Conservation (phyloP, 2,329 filamentous ascomycete genomes). For the Orbilia javanica region DNA sequence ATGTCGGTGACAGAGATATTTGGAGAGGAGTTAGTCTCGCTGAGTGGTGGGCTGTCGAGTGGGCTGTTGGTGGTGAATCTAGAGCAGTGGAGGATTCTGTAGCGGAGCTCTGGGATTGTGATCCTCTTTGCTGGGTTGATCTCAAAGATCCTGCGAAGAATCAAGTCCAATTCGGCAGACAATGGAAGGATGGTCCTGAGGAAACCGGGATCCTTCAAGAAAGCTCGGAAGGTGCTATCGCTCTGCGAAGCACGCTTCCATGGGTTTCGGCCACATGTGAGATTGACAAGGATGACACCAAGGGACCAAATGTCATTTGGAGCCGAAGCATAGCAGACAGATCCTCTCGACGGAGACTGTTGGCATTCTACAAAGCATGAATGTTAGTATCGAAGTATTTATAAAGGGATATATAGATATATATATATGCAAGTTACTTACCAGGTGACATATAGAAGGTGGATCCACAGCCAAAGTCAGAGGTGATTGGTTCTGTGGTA, state of each 20-base stretch:
- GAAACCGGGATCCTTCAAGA: slow-evolving; percentile 85
- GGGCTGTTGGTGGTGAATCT: slow-evolving; percentile 73
- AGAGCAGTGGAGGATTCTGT: slow-evolving; percentile 80
- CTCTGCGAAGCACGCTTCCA: slow-evolving; percentile 97
- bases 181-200: slow-evolving; percentile 92
- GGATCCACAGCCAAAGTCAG: slow-evolving; percentile 96
- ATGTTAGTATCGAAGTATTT: slow-evolving; percentile 1
- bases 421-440: slow-evolving; percentile 69
- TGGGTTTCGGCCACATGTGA: slow-evolving; percentile 97
- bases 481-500: slow-evolving; percentile 83
- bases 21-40: slow-evolving; percentile 60
- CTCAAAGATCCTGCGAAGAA: slow-evolving; percentile 88
- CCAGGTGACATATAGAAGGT: slow-evolving; percentile 99
- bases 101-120: slow-evolving; percentile 81
- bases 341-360: slow-evolving; percentile 77
- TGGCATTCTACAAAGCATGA: slow-evolving; percentile 79
- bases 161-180: slow-evolving; percentile 87
- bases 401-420: slow-evolving; percentile 60
- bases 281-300: slow-evolving; percentile 97
- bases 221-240: slow-evolving; percentile 95
- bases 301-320: slow-evolving; percentile 98
- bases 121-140: slow-evolving; percentile 85
- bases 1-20: slow-evolving; percentile 60
- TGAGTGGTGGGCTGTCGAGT: slow-evolving; percentile 61
- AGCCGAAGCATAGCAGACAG: slow-evolving; percentile 85